phyloP scores from a whole-genome alignment of 169 alveolate genomes.

The Plasmodium coatneyi region DNA sequence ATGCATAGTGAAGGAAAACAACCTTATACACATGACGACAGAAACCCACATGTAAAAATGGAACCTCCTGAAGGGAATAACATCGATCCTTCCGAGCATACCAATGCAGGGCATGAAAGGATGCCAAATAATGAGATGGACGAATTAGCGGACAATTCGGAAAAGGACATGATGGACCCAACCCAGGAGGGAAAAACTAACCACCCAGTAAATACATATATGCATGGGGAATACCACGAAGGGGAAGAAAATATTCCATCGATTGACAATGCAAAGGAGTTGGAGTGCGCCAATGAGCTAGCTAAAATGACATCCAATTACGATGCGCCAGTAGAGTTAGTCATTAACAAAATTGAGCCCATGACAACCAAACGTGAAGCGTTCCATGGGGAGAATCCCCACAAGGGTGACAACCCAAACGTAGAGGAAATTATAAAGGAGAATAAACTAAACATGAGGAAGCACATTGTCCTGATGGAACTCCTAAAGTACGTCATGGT shows the following conservation, averaged over 20 bases:
- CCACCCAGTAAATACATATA: background rate
- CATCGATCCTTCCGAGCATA: background rate
- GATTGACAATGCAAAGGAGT: background rate
- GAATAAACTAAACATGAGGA: constrained; percentile 30
- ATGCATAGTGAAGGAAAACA: background rate
- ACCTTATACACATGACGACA: background rate
- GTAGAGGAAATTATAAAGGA: constrained; percentile 1
- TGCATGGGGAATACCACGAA: background rate
- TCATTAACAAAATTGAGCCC: background rate
- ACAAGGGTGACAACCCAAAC: background rate
- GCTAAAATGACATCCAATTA: background rate
- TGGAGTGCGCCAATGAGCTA: background rate
- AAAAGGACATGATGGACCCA: background rate
- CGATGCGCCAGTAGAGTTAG: background rate
- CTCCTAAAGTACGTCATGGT: constrained; percentile 35
- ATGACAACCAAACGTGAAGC: background rate
- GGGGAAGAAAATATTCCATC: background rate
- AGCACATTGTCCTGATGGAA: constrained; percentile 30
- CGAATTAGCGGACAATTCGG: background rate
- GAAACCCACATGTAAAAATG: background rate
- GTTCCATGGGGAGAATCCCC: background rate
- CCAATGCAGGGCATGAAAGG: background rate
- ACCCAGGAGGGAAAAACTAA: background rate
- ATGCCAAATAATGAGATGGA: background rate
- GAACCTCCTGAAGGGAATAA: background rate